phyloP scores from a whole-genome alignment of 208 protist species.

The Novymonas esmeraldas region DNA sequence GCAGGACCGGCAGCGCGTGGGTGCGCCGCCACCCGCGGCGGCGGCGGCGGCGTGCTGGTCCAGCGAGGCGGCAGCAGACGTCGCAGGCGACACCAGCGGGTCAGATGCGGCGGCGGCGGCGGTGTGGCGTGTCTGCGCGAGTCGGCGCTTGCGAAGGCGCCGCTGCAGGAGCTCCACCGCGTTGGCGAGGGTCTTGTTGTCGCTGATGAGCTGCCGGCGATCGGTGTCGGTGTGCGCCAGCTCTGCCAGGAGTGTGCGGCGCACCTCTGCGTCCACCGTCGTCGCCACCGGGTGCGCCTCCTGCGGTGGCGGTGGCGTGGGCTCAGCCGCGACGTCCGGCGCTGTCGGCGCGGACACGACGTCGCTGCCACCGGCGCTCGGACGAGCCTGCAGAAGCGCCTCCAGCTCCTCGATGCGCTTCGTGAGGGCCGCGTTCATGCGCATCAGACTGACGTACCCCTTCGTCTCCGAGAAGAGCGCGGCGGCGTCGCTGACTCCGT shows the following conservation, averaged over 20 bases:
- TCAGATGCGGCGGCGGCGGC: neutral
- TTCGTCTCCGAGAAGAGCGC: conserved; percentile 49
- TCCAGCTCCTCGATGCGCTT: conserved; percentile 42
- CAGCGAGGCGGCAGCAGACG: neutral
- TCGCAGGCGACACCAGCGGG: neutral
- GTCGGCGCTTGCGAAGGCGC: conserved; percentile 23
- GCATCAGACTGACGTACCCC: conserved; percentile 73
- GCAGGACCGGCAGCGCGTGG: neutral
- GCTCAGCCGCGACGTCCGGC: no score
- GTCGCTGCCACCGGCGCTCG: neutral
- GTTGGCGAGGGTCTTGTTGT: conserved; percentile 44
- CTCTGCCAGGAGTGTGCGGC: conserved; percentile 25
- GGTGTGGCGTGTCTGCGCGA: neutral
- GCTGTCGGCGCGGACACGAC: no score
- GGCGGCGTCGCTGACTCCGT: conserved; percentile 18
- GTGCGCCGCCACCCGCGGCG: neutral
- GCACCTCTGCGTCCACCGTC: no score
- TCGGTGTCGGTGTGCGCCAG: conserved; percentile 25
- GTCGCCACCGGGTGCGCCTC: no score
- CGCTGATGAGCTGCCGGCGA: conserved; percentile 26
- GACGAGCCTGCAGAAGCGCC: conserved; percentile 20
- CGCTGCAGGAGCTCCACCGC: conserved; percentile 30
- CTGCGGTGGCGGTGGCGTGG: no score
- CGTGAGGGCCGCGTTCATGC: conserved; percentile 58
- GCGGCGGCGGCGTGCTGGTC: neutral